Percentiles rank a stretch among this genome's conserved stretches.
These are phyloP conservation scores for Globisporangium splendens DNA, from an alignment of 352 stramenopile genomes.

Conservation along the genomic window DNA sequence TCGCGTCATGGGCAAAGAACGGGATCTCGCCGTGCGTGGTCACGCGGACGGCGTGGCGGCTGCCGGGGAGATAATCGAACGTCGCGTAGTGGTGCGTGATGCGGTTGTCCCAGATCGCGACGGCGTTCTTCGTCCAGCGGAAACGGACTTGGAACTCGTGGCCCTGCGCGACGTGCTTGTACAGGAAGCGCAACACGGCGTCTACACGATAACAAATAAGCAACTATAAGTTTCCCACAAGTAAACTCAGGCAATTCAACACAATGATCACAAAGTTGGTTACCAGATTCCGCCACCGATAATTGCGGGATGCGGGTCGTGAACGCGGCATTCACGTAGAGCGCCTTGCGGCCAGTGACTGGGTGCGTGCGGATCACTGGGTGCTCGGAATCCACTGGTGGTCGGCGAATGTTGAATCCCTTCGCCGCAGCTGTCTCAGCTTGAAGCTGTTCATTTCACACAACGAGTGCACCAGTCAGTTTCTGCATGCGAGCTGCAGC, in stretches of 20 bases:
- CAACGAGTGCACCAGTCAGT: no score
- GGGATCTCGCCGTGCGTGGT: conserved; percentile 31
- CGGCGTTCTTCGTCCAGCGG: conserved; percentile 25
- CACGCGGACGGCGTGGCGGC: conserved; percentile 29
- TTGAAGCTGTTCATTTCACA: conserved; percentile 17
- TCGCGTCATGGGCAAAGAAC: no score
- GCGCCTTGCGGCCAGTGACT: conserved; percentile 27
- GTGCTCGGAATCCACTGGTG: conserved; percentile 34
- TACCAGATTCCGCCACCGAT: conserved; percentile 34
- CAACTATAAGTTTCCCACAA: no score
- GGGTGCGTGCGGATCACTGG: conserved; percentile 39
- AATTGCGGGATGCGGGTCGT: conserved; percentile 35
- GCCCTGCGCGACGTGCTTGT: conserved; percentile 23
- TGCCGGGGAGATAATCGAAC: conserved; percentile 37
- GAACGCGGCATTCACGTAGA: conserved; percentile 38
- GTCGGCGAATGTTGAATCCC: conserved; percentile 26
- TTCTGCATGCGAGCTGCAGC: no score
- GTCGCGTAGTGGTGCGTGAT: conserved; percentile 28
- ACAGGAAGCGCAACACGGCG: conserved; percentile 14
- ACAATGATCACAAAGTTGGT: no score
- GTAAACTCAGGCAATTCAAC: no score
- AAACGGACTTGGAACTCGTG: conserved; percentile 39
- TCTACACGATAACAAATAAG: not conserved
- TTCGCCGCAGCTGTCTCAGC: conserved; percentile 18
- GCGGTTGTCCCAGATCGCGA: conserved; percentile 37